phyloP scores from a whole-genome alignment of 2,329 filamentous ascomycete genomes.

The Phialophora expanda region DNA sequence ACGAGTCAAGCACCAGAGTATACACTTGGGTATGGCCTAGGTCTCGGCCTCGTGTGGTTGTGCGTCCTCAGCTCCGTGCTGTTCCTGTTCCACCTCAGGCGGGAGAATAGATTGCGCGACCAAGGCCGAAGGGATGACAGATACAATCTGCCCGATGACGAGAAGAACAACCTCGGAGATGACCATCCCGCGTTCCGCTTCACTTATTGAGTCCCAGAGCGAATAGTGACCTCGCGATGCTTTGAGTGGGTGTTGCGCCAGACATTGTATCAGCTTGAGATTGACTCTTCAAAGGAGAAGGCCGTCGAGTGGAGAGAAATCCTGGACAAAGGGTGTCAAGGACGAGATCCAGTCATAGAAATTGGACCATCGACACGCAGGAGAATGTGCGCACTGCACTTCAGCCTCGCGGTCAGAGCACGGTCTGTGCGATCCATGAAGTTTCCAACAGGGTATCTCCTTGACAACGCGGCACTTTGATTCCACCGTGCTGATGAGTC shows the following conservation, averaged over 20 bases:
- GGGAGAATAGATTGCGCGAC: slow-evolving; percentile 44
- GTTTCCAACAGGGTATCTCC: not conserved
- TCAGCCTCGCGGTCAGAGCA: not conserved
- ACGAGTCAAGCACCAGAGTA: slow-evolving; percentile 46
- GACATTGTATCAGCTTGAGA: not conserved
- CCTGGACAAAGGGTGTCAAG: not conserved
- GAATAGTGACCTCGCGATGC: not conserved
- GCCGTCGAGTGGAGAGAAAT: not conserved
- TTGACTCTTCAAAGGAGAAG: not conserved
- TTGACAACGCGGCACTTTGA: not conserved
- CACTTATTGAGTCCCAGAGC: slow-evolving; percentile 38
- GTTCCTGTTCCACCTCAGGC: slow-evolving; percentile 44
- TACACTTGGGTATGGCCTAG: slow-evolving; percentile 47
- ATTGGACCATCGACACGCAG: not conserved
- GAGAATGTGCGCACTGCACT: not conserved
- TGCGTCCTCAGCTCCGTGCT: slow-evolving; percentile 43
- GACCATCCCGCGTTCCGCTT: slow-evolving; percentile 46
- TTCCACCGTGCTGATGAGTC: not conserved
- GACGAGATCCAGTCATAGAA: not conserved
- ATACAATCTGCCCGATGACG: slow-evolving; percentile 38
- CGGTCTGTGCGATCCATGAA: not conserved
- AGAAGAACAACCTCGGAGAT: slow-evolving; percentile 45
- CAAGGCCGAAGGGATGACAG: slow-evolving; percentile 40
- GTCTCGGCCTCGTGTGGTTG: slow-evolving; percentile 46
- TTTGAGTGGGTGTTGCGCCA: not conserved